Percentiles rank a stretch among this genome's conserved stretches.
phyloP scores from a whole-genome alignment of 106 monocot species.

The Dendrobium chrysotoxum region DNA sequence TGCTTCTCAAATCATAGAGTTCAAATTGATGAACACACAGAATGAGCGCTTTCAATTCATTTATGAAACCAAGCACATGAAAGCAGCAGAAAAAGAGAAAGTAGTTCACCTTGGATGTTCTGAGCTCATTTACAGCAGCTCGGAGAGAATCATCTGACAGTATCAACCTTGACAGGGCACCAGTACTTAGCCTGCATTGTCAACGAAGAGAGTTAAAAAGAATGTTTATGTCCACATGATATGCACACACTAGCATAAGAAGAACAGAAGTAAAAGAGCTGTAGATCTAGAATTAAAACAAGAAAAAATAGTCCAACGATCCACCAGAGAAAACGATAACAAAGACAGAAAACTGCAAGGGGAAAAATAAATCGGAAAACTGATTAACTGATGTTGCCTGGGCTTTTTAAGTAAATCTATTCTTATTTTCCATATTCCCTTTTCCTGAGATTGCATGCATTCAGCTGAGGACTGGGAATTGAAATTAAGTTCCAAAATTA shows the following conservation, averaged over 20 bases:
- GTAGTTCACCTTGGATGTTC: constrained; percentile 66
- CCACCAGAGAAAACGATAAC: not conserved
- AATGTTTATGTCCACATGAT: not conserved
- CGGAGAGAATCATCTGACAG: constrained; percentile 94
- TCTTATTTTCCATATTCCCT: not conserved
- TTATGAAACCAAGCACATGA: not conserved
- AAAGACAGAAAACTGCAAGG: not conserved
- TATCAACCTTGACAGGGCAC: constrained; percentile 83
- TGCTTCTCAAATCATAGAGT: not conserved
- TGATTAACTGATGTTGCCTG: not conserved
- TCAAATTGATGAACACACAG: not conserved
- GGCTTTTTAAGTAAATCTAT: not conserved
- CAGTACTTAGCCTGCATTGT: constrained; percentile 78
- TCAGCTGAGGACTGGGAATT: not conserved
- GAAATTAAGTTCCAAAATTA: not conserved
- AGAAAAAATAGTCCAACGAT: not conserved
- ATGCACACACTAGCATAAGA: not conserved
- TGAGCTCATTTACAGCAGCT: constrained; percentile 77
- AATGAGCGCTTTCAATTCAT: not conserved
- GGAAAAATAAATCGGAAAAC: not conserved
- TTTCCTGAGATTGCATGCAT: not conserved
- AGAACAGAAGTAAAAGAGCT: not conserved
- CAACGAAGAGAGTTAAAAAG: not conserved
- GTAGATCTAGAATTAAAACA: not conserved
- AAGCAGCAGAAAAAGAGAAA: not conserved